Conservation (phyloP, 352 stramenopile species). For the Globisporangium camurandrum region DNA sequence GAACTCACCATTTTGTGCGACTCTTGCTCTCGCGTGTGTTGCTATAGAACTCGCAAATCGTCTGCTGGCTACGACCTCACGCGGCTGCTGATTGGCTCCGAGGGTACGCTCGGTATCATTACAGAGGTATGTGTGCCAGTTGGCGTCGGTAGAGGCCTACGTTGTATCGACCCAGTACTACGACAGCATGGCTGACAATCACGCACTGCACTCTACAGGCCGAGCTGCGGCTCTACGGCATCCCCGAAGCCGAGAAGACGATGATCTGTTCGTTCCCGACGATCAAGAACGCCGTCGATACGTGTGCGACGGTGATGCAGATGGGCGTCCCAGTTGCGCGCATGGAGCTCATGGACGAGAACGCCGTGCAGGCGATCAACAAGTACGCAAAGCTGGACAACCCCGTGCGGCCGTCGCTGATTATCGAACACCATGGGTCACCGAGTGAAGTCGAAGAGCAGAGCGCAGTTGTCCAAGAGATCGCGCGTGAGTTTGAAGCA, state of each 20-base stretch:
- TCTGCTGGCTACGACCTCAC: constrained; percentile 97
- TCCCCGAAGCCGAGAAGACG: constrained; percentile 86
- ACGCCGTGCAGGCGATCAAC: constrained; percentile 73
- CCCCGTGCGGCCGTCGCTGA: constrained; percentile 82
- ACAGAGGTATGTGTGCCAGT: constrained; percentile 81
- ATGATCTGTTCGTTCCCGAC: constrained; percentile 92
- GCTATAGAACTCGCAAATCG: constrained; percentile 89
- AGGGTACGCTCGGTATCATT: constrained; percentile 94
- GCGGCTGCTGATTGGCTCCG: constrained; percentile 91
- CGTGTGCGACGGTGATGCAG: constrained; percentile 79
- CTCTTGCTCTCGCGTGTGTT: no score
- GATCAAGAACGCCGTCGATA: constrained; percentile 83
- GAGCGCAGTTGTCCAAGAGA: constrained; percentile 71
- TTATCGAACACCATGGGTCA: constrained; percentile 92
- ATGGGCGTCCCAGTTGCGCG: constrained; percentile 83
- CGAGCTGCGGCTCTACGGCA: constrained; percentile 91
- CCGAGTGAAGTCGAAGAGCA: constrained; percentile 83
- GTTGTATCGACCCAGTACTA: no score
- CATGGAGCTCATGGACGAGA: constrained; percentile 86
- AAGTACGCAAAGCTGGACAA: constrained; percentile 81
- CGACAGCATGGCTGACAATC: no score
- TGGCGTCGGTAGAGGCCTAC: no score
- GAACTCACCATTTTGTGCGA: constrained; percentile 1
- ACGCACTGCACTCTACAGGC: constrained; percentile 36
- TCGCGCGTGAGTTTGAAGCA: constrained; percentile 82